Base-by-base conservation (phyloP, 1,139 yeast genomes). In the Suhomyces guaymorum region DNA sequence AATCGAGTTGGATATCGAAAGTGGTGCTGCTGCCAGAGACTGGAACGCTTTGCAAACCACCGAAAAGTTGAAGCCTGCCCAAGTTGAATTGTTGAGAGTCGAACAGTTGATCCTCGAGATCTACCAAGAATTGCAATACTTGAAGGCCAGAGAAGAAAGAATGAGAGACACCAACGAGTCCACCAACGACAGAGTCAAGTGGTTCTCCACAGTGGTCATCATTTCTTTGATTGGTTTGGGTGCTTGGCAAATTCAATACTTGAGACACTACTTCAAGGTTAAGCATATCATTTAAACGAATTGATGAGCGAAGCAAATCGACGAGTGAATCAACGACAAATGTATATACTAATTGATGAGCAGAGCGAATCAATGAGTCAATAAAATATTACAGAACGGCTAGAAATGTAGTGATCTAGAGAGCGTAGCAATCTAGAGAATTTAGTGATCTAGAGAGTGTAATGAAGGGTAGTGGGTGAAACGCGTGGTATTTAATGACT, bases 141-240 rank as follows among this genome's bases (percentile, higher is more conserved):
- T 92, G 66, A 82, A 83, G 57, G 66, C 65, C 41, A 85, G 98
- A 68, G 98, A 92, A 66, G 92, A 82, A 61, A 77, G 88, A 61
- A 75, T 92, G 67, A 84, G 98, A 72, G 95, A 92, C 61, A 92
- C 98, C 38, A 92, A 92, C 64, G 98, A 92, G 68, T 82, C 95
- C 32, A 92, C 98, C 39, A 85, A 85, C 61, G 70, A 80, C 43
- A 76, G 94, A 61, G 96, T 90, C 44, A 83, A 88, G 68, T 79
- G 82, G 66, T 92, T 92, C 60, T 86, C 95, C 19, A 51, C 85
- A 29, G 56, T 80, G 26, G 78, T 88, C 44, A 72, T 89, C 43
- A 20, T 82, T 26, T 71, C 89, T 22, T 75, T 92, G 59, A 57
- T 89, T 35, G 80, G 81, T 17, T 79, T 92, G 50, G 96, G 97